Conservation (phyloP, 106 monocot species). For the Triglochin maritima region DNA sequence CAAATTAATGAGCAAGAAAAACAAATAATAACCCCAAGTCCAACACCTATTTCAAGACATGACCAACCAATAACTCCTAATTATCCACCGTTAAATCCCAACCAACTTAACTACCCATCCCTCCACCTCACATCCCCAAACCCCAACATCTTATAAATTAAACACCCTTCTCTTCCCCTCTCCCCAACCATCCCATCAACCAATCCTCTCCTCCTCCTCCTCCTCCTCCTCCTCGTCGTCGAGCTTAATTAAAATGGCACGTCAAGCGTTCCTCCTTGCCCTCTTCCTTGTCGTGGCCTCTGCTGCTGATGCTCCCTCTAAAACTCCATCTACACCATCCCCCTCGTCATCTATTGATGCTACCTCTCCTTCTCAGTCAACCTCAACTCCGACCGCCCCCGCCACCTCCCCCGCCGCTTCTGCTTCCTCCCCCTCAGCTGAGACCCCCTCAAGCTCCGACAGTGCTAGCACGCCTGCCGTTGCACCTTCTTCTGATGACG, state of each 20-base stretch:
- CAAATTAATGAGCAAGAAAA: too few relatives aligned
- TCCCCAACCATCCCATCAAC: not conserved
- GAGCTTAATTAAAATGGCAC: not conserved
- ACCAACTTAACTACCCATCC: not conserved
- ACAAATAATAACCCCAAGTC: too few relatives aligned
- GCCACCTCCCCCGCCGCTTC: not conserved
- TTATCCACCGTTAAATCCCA: not conserved
- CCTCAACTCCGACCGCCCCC: not conserved
- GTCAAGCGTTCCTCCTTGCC: not conserved
- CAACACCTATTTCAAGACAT: not conserved
- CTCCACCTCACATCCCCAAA: not conserved
- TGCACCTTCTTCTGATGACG: not conserved
- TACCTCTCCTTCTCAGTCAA: not conserved
- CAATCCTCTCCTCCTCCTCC: not conserved
- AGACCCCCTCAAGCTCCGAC: not conserved
- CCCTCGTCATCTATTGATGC: not conserved
- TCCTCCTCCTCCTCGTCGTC: not conserved
- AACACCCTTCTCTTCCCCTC: not conserved
- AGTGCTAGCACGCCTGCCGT: not conserved
- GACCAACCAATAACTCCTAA: not conserved
- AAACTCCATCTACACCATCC: not conserved
- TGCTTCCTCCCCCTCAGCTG: not conserved
- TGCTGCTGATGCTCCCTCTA: not conserved
- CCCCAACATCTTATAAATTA: too few relatives aligned
- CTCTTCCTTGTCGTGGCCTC: not conserved